Percentiles rank a stretch among this genome's conserved stretches.
Conservation (phyloP, 1,284 basidiomycete genomes). For the Dichomitus squalens region DNA sequence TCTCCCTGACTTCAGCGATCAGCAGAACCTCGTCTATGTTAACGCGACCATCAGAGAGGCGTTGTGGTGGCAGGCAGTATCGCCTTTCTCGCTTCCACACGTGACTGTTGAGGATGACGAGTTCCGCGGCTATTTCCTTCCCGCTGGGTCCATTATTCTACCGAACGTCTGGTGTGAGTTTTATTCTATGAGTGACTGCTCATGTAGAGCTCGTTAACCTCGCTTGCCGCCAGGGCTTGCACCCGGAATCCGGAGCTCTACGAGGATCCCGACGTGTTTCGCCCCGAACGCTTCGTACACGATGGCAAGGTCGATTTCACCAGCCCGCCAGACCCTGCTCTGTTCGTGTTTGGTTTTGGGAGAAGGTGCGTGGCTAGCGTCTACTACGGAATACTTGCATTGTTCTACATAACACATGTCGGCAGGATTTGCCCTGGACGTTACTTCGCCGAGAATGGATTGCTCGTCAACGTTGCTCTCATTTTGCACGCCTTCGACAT, state of each 20-base stretch:
- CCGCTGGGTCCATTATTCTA: conserved; percentile 24
- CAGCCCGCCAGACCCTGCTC: conserved; percentile 6
- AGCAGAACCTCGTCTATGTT: conserved; percentile 21
- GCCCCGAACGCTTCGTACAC: conserved; percentile 19
- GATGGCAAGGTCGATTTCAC: conserved; percentile 15
- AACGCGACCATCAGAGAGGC: conserved; percentile 26
- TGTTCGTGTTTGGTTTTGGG: conserved; percentile 23
- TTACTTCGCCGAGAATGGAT: neutral
- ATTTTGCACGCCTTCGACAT: neutral
- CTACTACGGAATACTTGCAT: too few species aligned
- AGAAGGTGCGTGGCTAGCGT: neutral
- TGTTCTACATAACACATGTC: too few species aligned
- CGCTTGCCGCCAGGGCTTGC: conserved; percentile 5
- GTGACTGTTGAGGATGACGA: conserved; percentile 17
- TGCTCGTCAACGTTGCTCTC: neutral
- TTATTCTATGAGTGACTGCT: too few species aligned
- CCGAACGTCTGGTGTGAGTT: conserved; percentile 27
- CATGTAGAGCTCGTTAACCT: too few species aligned
- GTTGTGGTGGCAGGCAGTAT: conserved; percentile 24
- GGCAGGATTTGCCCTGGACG: neutral
- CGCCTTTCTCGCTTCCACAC: conserved; percentile 15
- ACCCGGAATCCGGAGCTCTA: conserved; percentile 20
- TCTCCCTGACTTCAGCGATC: conserved; percentile 24
- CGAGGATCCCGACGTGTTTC: conserved; percentile 18
- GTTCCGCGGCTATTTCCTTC: conserved; percentile 26